Conservation (phyloP, 2,329 filamentous ascomycete genomes). For the Coniochaeta pulveracea region DNA sequence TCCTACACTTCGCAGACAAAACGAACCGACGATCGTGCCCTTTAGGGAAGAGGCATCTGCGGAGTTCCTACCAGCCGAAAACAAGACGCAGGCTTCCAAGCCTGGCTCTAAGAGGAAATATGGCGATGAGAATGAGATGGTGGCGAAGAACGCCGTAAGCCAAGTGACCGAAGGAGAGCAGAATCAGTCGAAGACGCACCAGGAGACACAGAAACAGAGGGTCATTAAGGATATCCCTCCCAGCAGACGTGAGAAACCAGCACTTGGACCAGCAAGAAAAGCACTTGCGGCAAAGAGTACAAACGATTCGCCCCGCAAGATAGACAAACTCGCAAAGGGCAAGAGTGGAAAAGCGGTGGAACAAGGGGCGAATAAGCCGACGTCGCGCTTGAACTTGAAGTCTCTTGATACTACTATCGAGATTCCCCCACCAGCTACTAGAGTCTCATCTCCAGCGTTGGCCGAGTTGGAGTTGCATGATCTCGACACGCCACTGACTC, state of each 20-base stretch:
- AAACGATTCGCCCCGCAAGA: slow-evolving; percentile 51
- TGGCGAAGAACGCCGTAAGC: slow-evolving; percentile 14
- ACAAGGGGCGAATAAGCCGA: too few species aligned
- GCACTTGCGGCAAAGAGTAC: slow-evolving; percentile 46
- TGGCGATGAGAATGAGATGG: slow-evolving; percentile 39
- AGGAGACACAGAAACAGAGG: slow-evolving; percentile 23
- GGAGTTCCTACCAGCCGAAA: too few species aligned
- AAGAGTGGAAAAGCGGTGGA: too few species aligned
- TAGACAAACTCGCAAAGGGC: slow-evolving; percentile 21
- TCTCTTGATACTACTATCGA: too few species aligned
- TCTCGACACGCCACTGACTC: too few species aligned
- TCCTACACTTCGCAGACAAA: slow-evolving; percentile 1
- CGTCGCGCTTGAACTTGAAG: too few species aligned
- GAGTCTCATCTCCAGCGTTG: too few species aligned
- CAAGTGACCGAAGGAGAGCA: neutral
- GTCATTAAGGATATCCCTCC: slow-evolving; percentile 34
- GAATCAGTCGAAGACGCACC: slow-evolving; percentile 4
- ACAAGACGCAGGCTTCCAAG: too few species aligned
- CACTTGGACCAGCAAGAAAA: slow-evolving; percentile 26
- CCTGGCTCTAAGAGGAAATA: slow-evolving; percentile 50
- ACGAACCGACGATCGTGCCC: slow-evolving; percentile 6
- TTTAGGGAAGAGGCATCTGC: too few species aligned
- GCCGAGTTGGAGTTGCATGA: too few species aligned
- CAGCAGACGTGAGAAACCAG: slow-evolving; percentile 26
- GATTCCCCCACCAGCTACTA: too few species aligned